Evolutionary conservation across 805 yeast genomes (phyloP), one percentile per base, ranked within the genome.

Genomic region (Ogataea parapolymorpha): DNA sequence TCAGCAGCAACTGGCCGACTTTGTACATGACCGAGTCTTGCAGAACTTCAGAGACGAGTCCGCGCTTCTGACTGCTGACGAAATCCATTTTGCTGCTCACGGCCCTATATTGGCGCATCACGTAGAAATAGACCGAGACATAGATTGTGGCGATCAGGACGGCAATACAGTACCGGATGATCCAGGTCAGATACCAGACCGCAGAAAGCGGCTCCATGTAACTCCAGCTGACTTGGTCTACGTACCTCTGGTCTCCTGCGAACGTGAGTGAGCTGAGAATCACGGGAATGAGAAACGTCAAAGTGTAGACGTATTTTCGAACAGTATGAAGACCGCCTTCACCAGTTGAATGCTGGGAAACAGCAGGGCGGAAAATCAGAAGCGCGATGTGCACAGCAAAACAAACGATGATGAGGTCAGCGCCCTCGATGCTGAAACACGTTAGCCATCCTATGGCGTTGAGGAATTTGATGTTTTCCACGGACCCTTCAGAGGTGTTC

Each of bases 341-440:
- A 11, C 10, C 53, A 55, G 43, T 58, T 59, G 33, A 62, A 61
- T 13, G 33, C 15, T 15, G 14, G 29, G 27, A 23, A 50, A 71
- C 68, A 22, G 67, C 70, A 1, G 91, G 87, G 44, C 69, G 67
- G 60, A 86, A 85, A 4, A 89, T 82, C 23, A 87, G 65, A 31
- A 88, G 56, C 20, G 79, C 86, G 8, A 91, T 83, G 62, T 89
- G 96, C 12, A 88, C 63, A 2, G 96, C 95, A 63, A 89, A 84
- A 26, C 82, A 73, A 24, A 87, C 66, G 38, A 88, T 89, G 13
- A 93, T 89, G 26, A 87, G 56, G 62, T 89, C 97, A 2, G 90
- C 88, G 15, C 95, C 95, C 61, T 86, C 95, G 11, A 85, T 82
- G 16, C 87, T 73, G 28, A 80, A 71, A 3, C 90, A 85, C 1